These are phyloP conservation scores for Tolypocladium album DNA, from an alignment of 2,329 filamentous ascomycete genomes.

Conservation along the genomic window DNA sequence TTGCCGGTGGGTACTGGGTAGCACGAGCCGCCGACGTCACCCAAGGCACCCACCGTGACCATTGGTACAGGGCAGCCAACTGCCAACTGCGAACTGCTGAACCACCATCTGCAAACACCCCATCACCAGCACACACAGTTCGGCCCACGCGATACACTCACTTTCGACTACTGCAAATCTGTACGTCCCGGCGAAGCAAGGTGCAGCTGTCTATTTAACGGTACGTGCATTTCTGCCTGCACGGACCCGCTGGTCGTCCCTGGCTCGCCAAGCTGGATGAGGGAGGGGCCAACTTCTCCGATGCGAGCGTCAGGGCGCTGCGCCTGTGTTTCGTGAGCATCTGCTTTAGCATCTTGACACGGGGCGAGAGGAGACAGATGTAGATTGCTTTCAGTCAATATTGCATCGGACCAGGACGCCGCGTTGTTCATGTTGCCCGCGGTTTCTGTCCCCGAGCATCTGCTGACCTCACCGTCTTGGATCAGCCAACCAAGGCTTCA, in stretches of 20 bases:
- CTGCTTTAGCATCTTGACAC: not conserved
- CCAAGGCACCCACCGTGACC: not conserved
- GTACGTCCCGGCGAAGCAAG: not conserved
- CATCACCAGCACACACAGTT: not conserved
- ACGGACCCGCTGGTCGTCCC: not conserved
- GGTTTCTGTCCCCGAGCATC: not conserved
- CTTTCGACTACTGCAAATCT: too few relatives aligned
- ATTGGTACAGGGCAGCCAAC: not conserved
- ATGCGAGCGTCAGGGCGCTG: not conserved
- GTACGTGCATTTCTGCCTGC: not conserved
- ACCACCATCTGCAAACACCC: not conserved
- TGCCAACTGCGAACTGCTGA: too few relatives aligned
- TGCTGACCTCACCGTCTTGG: not conserved
- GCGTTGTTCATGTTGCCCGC: not conserved
- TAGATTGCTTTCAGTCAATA: not conserved
- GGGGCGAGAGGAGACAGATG: not conserved
- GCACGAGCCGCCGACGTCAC: not conserved
- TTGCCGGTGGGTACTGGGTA: not conserved
- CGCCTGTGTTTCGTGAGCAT: not conserved
- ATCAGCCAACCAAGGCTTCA: not conserved
- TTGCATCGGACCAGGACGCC: not conserved
- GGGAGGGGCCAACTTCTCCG: not conserved
- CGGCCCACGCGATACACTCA: not conserved
- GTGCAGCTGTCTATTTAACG: not conserved
- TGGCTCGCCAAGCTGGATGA: not conserved